phyloP scores from a whole-genome alignment of 139 green algal species.

The Edaphochlamys debaryana region DNA sequence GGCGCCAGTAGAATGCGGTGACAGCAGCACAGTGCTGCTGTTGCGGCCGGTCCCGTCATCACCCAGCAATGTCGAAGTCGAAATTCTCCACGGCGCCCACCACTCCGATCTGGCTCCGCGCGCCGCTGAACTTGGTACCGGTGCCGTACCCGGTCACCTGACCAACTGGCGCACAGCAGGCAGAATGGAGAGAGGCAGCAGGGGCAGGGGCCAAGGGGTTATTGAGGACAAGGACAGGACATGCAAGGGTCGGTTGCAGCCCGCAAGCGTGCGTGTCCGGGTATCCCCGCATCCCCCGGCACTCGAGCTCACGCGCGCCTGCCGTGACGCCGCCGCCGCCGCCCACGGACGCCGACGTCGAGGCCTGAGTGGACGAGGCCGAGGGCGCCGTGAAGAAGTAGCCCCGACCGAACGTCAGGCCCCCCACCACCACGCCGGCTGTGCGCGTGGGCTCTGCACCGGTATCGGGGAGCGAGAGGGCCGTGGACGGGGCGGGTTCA shows the following conservation, averaged over 20 bases:
- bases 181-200: neutral
- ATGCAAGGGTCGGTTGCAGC: no score
- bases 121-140: slow-evolving; percentile 32
- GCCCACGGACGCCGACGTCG: neutral
- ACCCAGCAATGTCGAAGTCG: slow-evolving; percentile 30
- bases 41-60: no score
- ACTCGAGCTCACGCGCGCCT: slow-evolving; percentile 27
- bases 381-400: slow-evolving; percentile 44
- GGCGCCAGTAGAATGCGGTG: no score
- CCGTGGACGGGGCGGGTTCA: no score
- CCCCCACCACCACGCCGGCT: slow-evolving; percentile 16
- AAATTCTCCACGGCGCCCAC: neutral
- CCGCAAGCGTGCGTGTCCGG: no score
- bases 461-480: no score
- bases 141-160: neutral
- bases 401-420: slow-evolving; percentile 29
- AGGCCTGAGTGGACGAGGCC: neutral
- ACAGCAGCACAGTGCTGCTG: no score
- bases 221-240: no score
- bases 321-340: neutral
- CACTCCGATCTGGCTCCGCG: neutral
- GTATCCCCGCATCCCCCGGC: no score
- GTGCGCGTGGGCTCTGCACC: slow-evolving; percentile 25
- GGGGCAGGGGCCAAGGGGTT: neutral
- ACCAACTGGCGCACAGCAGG: neutral